Evolutionary conservation across 768 basidiomycete genomes (phyloP), one percentile per base, ranked within the genome.

Genomic region (Tephrocybe sp.): DNA sequence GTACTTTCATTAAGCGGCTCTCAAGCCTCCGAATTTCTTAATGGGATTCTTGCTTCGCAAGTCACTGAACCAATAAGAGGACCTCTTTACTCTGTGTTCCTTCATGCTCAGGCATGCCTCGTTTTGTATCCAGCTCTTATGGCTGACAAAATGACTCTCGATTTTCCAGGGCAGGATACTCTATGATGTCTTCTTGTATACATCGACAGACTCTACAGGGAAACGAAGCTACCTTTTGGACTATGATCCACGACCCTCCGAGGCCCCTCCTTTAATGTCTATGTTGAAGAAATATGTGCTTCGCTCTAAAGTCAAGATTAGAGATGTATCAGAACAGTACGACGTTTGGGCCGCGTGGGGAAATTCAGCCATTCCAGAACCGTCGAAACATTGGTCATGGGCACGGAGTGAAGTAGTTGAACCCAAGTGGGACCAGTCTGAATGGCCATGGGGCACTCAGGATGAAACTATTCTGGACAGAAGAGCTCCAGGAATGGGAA

Each of bases 331-430:
- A 4, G 77, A 81, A 1, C 81, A 92, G 55, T 92, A 83, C 69
- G 84, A 87, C 56, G 78, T 90, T 11, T 96, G 89, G 85, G 79
- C 85, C 0, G 79, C 83, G 5, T 98, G 92, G 91, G 85, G 84
- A 33, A 54, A 57, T 49, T 16, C 51, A 16, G 31, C 32, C 13
- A 51, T 52, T 42, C 66, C 62, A 58, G 73, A 75, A 38, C 60
- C 62, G 1, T 35, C 54, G 20, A 62, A 69, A 63, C 54, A 66
- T 53, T 82, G 74, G 80, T 66, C 61, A 58, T 79, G 58, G 72
- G 84, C 88, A 16, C 71, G 73, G 33, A 92, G 92, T 55, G 89
- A 88, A 10, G 83, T 80, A 12, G 77, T 89, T 6, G 92, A 95
- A 68, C 87, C 89, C 11, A 67, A 78, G 16, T 96, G 91, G 91